Percentiles rank a stretch among this genome's conserved stretches.
These are phyloP conservation scores for Protomyces macrosporus DNA, from an alignment of 1,139 yeast species.

Conservation along the genomic window DNA sequence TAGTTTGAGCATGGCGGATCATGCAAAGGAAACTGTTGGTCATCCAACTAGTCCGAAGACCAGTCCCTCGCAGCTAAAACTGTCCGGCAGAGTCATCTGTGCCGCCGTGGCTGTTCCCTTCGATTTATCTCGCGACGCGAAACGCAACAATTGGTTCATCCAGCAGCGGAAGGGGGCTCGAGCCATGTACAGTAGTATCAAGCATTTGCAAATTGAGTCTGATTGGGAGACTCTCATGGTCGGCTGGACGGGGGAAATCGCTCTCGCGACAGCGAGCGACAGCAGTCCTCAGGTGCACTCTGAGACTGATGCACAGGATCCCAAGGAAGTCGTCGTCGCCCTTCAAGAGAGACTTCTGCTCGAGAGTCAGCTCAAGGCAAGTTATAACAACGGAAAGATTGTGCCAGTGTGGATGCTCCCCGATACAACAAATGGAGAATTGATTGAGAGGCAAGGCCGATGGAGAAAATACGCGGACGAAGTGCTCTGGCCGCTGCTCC, in stretches of 20 bases:
- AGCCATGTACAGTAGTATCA: conserved; percentile 72
- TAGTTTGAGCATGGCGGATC: too few species aligned
- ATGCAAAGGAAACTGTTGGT: background rate
- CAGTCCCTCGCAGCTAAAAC: conserved; percentile 22
- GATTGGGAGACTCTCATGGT: conserved; percentile 83
- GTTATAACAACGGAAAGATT: conserved; percentile 40
- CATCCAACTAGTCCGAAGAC: conserved; percentile 4
- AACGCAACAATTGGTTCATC: conserved; percentile 40
- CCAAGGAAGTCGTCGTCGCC: conserved; percentile 15
- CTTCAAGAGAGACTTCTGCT: conserved; percentile 12
- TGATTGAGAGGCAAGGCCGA: conserved; percentile 53
- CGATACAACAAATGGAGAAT: conserved; percentile 34
- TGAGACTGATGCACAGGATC: conserved; percentile 3
- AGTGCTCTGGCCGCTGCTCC: conserved; percentile 89
- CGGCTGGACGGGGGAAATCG: conserved; percentile 93
- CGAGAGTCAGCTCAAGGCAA: conserved; percentile 44
- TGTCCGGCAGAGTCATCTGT: conserved; percentile 37
- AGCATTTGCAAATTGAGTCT: conserved; percentile 56
- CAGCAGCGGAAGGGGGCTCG: conserved; percentile 74
- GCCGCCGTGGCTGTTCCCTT: conserved; percentile 41
- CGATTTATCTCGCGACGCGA: conserved; percentile 18
- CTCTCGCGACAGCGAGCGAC: conserved; percentile 41
- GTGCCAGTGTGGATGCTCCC: conserved; percentile 76
- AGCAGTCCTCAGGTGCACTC: conserved; percentile 16
- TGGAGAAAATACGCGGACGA: conserved; percentile 91